These are phyloP conservation scores for Alternaria sp. DNA, from an alignment of 2,329 filamentous ascomycete genomes.

Conservation along the genomic window DNA sequence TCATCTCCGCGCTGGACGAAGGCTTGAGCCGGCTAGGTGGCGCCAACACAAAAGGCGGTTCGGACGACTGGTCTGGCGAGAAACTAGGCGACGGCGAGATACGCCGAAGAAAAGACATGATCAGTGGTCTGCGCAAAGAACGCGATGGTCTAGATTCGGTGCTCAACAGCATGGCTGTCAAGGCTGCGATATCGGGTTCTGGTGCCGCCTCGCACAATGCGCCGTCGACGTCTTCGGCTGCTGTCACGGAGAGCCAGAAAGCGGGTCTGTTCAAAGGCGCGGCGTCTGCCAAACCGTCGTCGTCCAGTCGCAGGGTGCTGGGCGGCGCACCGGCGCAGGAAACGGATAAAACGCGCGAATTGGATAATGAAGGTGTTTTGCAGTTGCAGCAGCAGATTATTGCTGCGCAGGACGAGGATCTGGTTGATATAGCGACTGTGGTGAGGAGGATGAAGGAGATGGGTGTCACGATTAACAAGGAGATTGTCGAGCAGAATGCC, in stretches of 20 bases:
- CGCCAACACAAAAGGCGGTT: slow-evolving; percentile 14
- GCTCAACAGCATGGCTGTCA: slow-evolving; percentile 69
- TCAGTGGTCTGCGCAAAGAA: slow-evolving; percentile 75
- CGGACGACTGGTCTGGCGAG: slow-evolving; percentile 55
- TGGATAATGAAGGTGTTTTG: slow-evolving; percentile 78
- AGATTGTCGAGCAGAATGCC: slow-evolving; percentile 76
- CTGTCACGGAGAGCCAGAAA: slow-evolving; percentile 48
- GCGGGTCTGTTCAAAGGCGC: slow-evolving; percentile 47
- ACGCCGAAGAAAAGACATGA: slow-evolving; percentile 73
- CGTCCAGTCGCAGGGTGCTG: slow-evolving; percentile 69
- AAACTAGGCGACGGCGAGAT: slow-evolving; percentile 78
- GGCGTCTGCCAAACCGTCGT: not conserved
- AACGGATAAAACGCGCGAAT: slow-evolving; percentile 77
- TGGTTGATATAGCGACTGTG: slow-evolving; percentile 73
- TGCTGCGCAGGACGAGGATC: slow-evolving; percentile 76
- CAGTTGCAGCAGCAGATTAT: slow-evolving; percentile 79
- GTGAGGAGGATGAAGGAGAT: slow-evolving; percentile 79
- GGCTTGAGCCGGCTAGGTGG: slow-evolving; percentile 61
- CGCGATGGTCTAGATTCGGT: slow-evolving; percentile 79
- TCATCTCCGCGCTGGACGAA: slow-evolving; percentile 71
- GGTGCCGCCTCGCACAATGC: slow-evolving; percentile 36
- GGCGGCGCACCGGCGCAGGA: slow-evolving; percentile 78
- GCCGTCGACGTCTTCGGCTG: slow-evolving; percentile 43
- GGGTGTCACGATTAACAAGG: slow-evolving; percentile 77
- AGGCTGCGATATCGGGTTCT: slow-evolving; percentile 55